These are phyloP conservation scores for Calonectria pseudoturangicola DNA, from an alignment of 2,329 filamentous ascomycete species.

Conservation along the genomic window DNA sequence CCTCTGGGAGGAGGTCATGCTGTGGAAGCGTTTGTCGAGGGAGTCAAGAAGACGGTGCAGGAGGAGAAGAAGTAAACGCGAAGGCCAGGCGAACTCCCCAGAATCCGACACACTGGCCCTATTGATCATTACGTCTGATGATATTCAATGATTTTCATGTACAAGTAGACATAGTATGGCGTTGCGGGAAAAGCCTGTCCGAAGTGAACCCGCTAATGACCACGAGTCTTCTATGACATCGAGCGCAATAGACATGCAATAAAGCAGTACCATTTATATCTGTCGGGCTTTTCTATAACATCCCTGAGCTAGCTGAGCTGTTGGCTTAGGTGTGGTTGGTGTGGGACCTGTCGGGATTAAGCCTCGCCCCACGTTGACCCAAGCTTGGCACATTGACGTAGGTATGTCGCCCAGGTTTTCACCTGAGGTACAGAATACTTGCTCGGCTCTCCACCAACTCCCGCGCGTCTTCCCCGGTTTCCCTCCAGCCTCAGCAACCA, in stretches of 20 bases:
- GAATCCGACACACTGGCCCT: constrained; percentile 11
- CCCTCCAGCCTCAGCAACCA: constrained; percentile 9
- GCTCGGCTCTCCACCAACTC: constrained; percentile 36
- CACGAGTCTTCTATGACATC: neutral
- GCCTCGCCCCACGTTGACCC: constrained; percentile 43
- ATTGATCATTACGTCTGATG: constrained; percentile 29
- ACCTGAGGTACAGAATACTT: constrained; percentile 42
- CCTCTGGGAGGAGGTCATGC: constrained; percentile 92
- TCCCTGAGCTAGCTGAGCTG: constrained; percentile 25
- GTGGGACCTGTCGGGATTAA: constrained; percentile 36
- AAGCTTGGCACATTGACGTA: constrained; percentile 50
- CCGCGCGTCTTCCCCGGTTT: constrained; percentile 15
- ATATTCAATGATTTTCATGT: constrained; percentile 36
- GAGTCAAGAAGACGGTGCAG: constrained; percentile 87
- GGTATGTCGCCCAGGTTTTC: constrained; percentile 38
- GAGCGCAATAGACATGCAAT: constrained; percentile 13
- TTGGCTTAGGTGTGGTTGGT: constrained; percentile 11
- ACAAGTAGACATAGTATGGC: constrained; percentile 39
- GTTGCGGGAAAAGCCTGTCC: constrained; percentile 20
- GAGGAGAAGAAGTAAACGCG: constrained; percentile 64
- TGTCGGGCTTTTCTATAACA: neutral
- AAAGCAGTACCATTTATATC: neutral
- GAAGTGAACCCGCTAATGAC: neutral
- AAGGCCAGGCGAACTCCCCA: neutral
- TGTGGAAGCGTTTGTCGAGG: constrained; percentile 92